Conservation (phyloP, 2,329 filamentous ascomycete genomes). For the Metarhizium humberi region DNA sequence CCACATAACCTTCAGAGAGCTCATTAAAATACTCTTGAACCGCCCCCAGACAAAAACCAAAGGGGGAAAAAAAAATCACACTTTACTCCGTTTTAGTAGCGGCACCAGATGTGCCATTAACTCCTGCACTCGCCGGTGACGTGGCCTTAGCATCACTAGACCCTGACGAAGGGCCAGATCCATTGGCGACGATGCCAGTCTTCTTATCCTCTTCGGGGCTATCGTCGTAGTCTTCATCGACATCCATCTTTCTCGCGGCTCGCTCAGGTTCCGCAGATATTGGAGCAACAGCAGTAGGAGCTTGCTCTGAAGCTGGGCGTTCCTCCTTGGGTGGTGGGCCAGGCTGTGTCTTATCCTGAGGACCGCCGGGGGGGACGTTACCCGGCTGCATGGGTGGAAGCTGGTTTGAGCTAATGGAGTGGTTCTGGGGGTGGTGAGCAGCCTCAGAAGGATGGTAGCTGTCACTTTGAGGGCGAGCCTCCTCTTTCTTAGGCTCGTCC, state of each 20-base stretch:
- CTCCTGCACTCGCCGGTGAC: constrained; percentile 12
- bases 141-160: constrained; percentile 42
- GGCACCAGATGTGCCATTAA: constrained; percentile 29
- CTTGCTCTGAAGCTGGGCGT: constrained; percentile 32
- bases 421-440: constrained; percentile 62
- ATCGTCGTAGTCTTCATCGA: constrained; percentile 96
- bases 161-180: constrained; percentile 35
- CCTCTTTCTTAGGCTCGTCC: constrained; percentile 49
- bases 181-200: constrained; percentile 29
- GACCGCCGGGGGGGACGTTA: constrained; percentile 42
- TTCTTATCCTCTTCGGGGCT: constrained; percentile 81
- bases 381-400: constrained; percentile 55
- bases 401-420: constrained; percentile 42
- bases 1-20: constrained; percentile 15
- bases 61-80: neutral
- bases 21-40: constrained; percentile 12
- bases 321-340: constrained; percentile 47
- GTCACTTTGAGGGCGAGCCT: constrained; percentile 63
- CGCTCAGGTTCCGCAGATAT: constrained; percentile 62
- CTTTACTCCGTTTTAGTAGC: constrained; percentile 36
- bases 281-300: constrained; percentile 37
- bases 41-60: neutral
- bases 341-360: constrained; percentile 37
- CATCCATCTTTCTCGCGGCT: constrained; percentile 88
- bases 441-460: constrained; percentile 88